These are phyloP conservation scores for Lactifluus piperatus DNA, from an alignment of 768 basidiomycete genomes.

Conservation along the genomic window DNA sequence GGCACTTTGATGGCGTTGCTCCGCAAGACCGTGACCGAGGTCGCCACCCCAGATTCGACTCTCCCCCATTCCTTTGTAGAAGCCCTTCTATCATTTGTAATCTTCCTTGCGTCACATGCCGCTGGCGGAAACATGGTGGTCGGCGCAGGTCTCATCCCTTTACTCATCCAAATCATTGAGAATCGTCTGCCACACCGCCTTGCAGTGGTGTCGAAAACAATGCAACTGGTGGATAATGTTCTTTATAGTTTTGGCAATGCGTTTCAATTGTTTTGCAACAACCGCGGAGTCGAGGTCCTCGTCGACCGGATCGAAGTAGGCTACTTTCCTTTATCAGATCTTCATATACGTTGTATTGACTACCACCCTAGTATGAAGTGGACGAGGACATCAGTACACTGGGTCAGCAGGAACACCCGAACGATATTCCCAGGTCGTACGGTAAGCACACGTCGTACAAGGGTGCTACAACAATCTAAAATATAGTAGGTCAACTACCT, in stretches of 20 bases:
- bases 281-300: constrained; percentile 75
- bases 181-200: constrained; percentile 61
- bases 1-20: constrained; percentile 88
- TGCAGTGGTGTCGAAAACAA: constrained; percentile 76
- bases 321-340: neutral
- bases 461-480: neutral
- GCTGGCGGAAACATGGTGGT: constrained; percentile 91
- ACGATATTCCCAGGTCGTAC: constrained; percentile 39
- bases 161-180: constrained; percentile 85
- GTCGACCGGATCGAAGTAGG: constrained; percentile 83
- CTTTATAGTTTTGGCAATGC: constrained; percentile 85
- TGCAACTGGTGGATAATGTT: constrained; percentile 88
- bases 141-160: constrained; percentile 82
- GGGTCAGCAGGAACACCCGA: constrained; percentile 49
- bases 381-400: constrained; percentile 24
- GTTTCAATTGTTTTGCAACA: constrained; percentile 78
- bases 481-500: constrained; percentile 53
- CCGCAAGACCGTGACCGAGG: constrained; percentile 69
- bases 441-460: constrained; percentile 29
- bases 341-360: neutral
- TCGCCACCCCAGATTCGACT: constrained; percentile 54
- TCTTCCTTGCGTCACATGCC: constrained; percentile 76
- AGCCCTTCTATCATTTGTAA: constrained; percentile 77
- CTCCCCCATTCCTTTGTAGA: constrained; percentile 74
- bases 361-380: constrained; percentile 26